Percentiles rank a stretch among this genome's conserved stretches.
phyloP scores from a whole-genome alignment of 306 rosid species.

The Prunus fruticosa region DNA sequence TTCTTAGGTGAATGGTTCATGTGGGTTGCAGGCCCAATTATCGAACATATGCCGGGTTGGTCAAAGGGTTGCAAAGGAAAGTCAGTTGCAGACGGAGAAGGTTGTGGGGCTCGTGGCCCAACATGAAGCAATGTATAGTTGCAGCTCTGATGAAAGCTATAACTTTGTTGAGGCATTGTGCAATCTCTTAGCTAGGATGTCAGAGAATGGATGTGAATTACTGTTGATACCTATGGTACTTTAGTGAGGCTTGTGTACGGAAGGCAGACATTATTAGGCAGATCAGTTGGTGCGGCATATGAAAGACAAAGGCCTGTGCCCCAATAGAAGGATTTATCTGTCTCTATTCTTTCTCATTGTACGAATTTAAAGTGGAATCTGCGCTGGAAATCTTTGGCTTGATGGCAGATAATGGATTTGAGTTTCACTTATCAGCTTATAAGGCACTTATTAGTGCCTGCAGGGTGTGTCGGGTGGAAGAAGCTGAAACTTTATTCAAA shows the following conservation, averaged over 20 bases:
- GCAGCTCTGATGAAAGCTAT: slow-evolving; percentile 21
- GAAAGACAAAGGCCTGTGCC: slow-evolving; percentile 36
- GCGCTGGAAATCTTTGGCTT: slow-evolving; percentile 32
- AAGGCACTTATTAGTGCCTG: slow-evolving; percentile 41
- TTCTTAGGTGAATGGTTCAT: slow-evolving; percentile 31
- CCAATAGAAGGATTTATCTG: slow-evolving; percentile 25
- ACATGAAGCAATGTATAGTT: slow-evolving; percentile 17
- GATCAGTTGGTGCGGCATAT: slow-evolving; percentile 27
- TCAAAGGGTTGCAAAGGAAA: slow-evolving; percentile 37
- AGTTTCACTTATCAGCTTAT: slow-evolving; percentile 18
- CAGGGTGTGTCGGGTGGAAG: slow-evolving; percentile 22
- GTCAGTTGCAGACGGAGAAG: slow-evolving; percentile 20
- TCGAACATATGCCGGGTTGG: slow-evolving; percentile 27
- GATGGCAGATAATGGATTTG: slow-evolving; percentile 27
- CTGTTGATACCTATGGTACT: slow-evolving; percentile 30
- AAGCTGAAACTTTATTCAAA: slow-evolving; percentile 39
- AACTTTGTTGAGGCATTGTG: slow-evolving; percentile 4
- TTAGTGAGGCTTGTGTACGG: slow-evolving; percentile 43
- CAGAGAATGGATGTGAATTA: slow-evolving; percentile 27
- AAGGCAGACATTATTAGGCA: slow-evolving; percentile 34
- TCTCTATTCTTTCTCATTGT: slow-evolving; percentile 28
- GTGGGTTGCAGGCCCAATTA: slow-evolving; percentile 41
- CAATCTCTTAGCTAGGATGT: slow-evolving; percentile 35
- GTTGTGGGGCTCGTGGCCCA: slow-evolving; percentile 30
- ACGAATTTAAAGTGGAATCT: slow-evolving; percentile 28